These are phyloP conservation scores for Phytophthora colocasiae DNA, from an alignment of 352 stramenopile genomes.

Conservation along the genomic window DNA sequence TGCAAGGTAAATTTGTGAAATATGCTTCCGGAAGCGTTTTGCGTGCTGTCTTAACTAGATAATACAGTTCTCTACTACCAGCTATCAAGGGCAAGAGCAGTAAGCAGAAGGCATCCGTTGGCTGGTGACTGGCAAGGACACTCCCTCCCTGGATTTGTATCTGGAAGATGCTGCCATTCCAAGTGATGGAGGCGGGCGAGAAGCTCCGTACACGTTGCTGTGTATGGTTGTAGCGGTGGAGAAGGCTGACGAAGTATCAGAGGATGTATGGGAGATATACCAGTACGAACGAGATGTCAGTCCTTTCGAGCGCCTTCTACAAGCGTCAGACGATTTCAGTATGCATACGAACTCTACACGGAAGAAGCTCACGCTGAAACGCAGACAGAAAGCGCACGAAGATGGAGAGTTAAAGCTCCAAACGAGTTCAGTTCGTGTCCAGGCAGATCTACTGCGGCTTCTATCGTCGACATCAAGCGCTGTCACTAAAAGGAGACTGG, in stretches of 20 bases:
- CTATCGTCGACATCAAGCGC: conserved; percentile 9
- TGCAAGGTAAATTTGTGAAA: no score
- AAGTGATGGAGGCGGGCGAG: conserved; percentile 25
- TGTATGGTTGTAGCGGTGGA: conserved; percentile 35
- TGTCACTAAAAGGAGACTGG: conserved; percentile 12
- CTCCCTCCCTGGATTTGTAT: no score
- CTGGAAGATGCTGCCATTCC: conserved; percentile 17
- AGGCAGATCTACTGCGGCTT: conserved; percentile 28
- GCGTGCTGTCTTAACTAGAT: no score
- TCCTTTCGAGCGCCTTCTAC: conserved; percentile 32
- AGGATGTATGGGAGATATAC: conserved; percentile 14
- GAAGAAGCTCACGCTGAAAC: conserved; percentile 3
- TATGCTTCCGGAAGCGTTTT: no score
- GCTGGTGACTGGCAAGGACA: no score
- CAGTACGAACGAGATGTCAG: conserved; percentile 10
- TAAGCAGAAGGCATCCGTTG: no score
- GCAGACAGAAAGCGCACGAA: conserved; percentile 1
- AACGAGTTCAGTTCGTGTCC: conserved; percentile 6
- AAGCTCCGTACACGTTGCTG: conserved; percentile 30
- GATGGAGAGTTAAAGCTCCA: background rate
- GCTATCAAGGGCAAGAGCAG: no score
- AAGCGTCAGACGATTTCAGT: conserved; percentile 23
- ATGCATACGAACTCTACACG: conserved; percentile 12
- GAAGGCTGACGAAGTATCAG: conserved; percentile 7
- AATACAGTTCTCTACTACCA: no score